Evolutionary conservation across 192 early-diverging fungal species (phyloP), one percentile per base, ranked within the genome.

Genomic region (Coemansia sp.): DNA sequence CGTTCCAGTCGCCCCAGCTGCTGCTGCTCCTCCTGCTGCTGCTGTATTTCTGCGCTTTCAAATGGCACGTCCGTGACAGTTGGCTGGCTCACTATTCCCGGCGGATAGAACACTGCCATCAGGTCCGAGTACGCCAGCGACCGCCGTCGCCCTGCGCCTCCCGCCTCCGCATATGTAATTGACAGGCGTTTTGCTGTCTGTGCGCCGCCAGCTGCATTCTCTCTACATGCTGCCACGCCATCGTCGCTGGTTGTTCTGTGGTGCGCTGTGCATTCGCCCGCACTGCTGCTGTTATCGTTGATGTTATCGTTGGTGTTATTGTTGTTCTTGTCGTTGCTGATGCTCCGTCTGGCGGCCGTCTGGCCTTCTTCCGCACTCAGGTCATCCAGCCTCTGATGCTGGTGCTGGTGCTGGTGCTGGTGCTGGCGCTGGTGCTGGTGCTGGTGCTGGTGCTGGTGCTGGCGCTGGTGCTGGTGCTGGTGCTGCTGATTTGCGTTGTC

Each of bases 51-150:
- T 4, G 4, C 4, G 47, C 68, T 61, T 43, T 77, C 75, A 60
- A 83, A 83, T 9, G 80, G 75, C 75, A 68, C 23, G 32, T 83
- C 72, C 23, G 71, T 77, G 42, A 83, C 69, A 6, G 69, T 74
- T 11, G 80, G 80, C 65, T 83, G 80, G 48, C 71, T 65, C 65
- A 77, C 56, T 11, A 39, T 74, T 71, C 65, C 71, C 10, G 80
- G 75, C 65, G 80, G 80, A 44, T 83, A 83, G 43, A 83, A 83
- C 42, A 83, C 80, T 0, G 80, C 80, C 80, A 83, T 83, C 42
- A 83, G 71, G 49, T 83, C 80, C 0, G 75, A 58, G 48, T 77
- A 69, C 23, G 77, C 77, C 56, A 80, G 72, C 9, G 72, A 75
- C 47, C 72, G 72, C n/a, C 77, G 72, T 40, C 77, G 39, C 13